Evolutionary conservation across 805 yeast genomes (phyloP), one percentile per base, ranked within the genome.

Genomic region (Candida endomychidarum): DNA sequence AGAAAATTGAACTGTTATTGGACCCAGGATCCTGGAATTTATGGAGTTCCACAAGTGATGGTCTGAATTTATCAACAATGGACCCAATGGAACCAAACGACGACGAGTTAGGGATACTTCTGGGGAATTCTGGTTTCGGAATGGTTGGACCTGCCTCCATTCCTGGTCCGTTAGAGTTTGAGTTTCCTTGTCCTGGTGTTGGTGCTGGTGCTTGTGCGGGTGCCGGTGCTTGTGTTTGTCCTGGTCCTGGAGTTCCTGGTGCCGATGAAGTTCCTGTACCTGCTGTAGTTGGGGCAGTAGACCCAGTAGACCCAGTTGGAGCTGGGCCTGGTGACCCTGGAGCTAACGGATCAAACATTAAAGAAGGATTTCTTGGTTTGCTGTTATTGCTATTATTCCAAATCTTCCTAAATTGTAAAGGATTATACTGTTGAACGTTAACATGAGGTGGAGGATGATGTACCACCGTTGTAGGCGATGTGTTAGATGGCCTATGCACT

Each of bases 281-380:
- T 25, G 28, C 15, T 12, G 20, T 5, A 15, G 43, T 7, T 18
- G 15, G 15, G 5, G 31, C 22, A 38, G 41, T 10, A 19, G 27
- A 26, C 7, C 10, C 11, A n/a, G 28, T 25, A 10, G 28, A 8
- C 14, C 14, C n/a, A 12, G 12, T 25, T 14, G 12, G 9, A 22
- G 19, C 5, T 34, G 47, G 10, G 32, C 15, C 2, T 40, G 34
- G 40, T 10, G 74, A 72, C 2, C 53, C 65, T 1, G 75, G 70
- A 2, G 76, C 75, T 40, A 75, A 60, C 1, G 81, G 81, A 46
- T 75, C 81, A 39, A 63, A 58, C 23, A 72, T 61, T 26, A 75
- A 57, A 8, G 78, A 74, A 3, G 78, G 78, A 40, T 67, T 62
- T 45, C 80, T 53, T 24, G 61, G 71, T 20, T 27, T 34, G 37